Conservation (phyloP, 2,329 filamentous ascomycete species). For the Colletotrichum kahawae region DNA sequence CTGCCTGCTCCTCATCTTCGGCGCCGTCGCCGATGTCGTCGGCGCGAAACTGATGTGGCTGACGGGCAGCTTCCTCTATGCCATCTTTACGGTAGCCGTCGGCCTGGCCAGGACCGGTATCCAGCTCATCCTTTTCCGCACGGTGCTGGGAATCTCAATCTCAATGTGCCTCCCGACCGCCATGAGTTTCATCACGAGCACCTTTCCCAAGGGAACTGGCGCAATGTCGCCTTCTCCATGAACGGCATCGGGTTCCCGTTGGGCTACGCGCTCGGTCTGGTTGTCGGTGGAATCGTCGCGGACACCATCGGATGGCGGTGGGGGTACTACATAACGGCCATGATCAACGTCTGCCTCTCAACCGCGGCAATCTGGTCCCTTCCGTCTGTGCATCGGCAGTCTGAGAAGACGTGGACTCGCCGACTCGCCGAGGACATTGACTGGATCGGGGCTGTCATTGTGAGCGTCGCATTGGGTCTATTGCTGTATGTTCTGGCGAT, state of each 20-base stretch:
- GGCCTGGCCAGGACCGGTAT: constrained; percentile 36
- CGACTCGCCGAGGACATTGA: constrained; percentile 49
- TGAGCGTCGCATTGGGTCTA: constrained; percentile 50
- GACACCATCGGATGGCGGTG: constrained; percentile 53
- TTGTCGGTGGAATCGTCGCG: constrained; percentile 54
- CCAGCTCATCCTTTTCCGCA: constrained; percentile 42
- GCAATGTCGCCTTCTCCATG: constrained; percentile 48
- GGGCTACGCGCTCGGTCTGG: constrained; percentile 53
- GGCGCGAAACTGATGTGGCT: constrained; percentile 39
- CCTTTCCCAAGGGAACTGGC: constrained; percentile 36
- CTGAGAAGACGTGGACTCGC: constrained; percentile 30
- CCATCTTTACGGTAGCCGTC: constrained; percentile 36
- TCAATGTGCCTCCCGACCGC: constrained; percentile 42
- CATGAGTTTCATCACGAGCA: constrained; percentile 40
- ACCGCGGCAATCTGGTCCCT: constrained; percentile 40
- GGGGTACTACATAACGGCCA: constrained; percentile 45
- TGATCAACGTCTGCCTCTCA: constrained; percentile 41
- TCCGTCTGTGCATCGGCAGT: constrained; percentile 27
- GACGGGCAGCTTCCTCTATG: constrained; percentile 35
- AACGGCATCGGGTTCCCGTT: constrained; percentile 50
- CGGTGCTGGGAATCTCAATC: constrained; percentile 37
- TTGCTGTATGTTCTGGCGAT: constrained; percentile 56
- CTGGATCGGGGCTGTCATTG: constrained; percentile 54
- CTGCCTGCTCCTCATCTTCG: constrained; percentile 39
- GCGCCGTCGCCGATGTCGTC: constrained; percentile 40